Conservation (phyloP, 208 protist genomes). For the Trichomonas gallinae region DNA sequence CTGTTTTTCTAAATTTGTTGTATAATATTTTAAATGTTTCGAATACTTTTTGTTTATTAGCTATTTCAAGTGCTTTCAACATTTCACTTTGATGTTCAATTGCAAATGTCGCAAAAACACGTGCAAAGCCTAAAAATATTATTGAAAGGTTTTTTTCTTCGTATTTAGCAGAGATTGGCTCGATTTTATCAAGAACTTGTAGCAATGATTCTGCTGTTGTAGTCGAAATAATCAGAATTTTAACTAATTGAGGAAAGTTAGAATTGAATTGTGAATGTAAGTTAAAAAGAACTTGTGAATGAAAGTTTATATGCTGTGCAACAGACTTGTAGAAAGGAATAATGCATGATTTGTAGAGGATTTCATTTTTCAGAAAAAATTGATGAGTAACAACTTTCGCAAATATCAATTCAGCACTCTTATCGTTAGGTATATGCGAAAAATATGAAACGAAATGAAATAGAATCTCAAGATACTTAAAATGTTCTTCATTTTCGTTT, state of each 20-base stretch:
- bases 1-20: neutral
- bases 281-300: neutral
- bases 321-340: neutral
- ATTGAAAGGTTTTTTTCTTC: neutral
- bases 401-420: too few species aligned
- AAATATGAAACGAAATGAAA: too few species aligned
- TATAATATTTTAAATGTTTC: neutral
- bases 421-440: too few species aligned
- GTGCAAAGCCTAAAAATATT: neutral
- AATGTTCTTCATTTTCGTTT: too few species aligned
- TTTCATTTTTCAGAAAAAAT: neutral
- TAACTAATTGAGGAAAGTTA: neutral
- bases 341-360: neutral
- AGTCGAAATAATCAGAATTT: neutral
- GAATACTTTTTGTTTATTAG: neutral
- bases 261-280: neutral
- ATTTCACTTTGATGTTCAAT: neutral
- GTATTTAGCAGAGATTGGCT: neutral
- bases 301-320: neutral
- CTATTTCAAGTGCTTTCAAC: neutral
- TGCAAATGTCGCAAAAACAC: neutral
- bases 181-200: neutral
- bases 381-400: neutral
- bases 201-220: neutral
- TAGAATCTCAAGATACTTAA: too few species aligned